A percentile compares a stretch with the other conserved stretches of the same genome.
phyloP scores from a whole-genome alignment of 139 green algal genomes.

The Ulvella scutata region DNA sequence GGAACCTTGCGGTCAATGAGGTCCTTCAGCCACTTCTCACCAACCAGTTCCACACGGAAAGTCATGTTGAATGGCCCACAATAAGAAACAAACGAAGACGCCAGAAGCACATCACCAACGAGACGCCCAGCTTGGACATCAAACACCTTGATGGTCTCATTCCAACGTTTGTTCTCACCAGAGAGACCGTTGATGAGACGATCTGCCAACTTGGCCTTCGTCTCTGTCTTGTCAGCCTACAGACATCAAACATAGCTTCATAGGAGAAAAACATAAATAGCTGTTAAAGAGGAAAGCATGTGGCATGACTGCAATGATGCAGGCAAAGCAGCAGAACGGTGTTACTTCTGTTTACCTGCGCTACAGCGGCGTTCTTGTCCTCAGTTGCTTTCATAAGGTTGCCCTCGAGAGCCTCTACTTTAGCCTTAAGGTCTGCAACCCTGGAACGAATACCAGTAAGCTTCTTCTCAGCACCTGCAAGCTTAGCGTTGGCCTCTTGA shows the following conservation, averaged over 20 bases:
- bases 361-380: slow-evolving; percentile 75
- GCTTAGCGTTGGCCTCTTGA: slow-evolving; percentile 65
- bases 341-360: slow-evolving; percentile 30
- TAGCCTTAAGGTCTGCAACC: slow-evolving; percentile 70
- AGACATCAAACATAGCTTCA: not conserved
- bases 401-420: slow-evolving; percentile 60
- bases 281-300: not conserved
- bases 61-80: slow-evolving; percentile 70
- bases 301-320: not conserved
- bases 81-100: slow-evolving; percentile 73
- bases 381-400: slow-evolving; percentile 70
- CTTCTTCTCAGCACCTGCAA: slow-evolving; percentile 74
- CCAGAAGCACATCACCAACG: slow-evolving; percentile 66
- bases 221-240: slow-evolving; percentile 64
- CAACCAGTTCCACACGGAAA: slow-evolving; percentile 47
- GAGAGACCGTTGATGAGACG: slow-evolving; percentile 76
- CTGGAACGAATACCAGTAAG: slow-evolving; percentile 55
- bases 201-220: slow-evolving; percentile 70
- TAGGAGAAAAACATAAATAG: not conserved
- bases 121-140: slow-evolving; percentile 27
- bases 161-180: slow-evolving; percentile 77
- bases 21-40: slow-evolving; percentile 62
- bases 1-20: slow-evolving; percentile 51
- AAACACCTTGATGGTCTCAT: slow-evolving; percentile 53
- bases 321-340: too few species aligned